Conservation (phyloP, 2,329 filamentous ascomycete species). For the Xylaria polymorpha region DNA sequence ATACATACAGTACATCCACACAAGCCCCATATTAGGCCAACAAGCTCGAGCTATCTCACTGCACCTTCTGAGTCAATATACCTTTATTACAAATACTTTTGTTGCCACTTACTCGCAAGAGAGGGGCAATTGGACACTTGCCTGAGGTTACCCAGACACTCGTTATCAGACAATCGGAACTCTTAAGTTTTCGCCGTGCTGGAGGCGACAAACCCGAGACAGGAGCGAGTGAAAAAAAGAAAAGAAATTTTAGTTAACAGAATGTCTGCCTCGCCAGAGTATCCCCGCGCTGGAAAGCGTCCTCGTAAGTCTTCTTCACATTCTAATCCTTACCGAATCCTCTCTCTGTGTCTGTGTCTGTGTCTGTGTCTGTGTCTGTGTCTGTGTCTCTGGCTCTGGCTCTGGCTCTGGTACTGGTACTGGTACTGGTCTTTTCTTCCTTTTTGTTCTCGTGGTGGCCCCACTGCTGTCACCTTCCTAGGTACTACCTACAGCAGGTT, state of each 20-base stretch:
- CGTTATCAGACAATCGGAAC: background rate
- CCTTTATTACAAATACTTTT: slow-evolving; percentile 23
- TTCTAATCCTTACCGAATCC: background rate
- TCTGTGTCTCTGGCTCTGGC: too few relatives aligned
- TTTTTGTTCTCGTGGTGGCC: background rate
- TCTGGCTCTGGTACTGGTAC: too few relatives aligned
- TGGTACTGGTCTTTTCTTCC: background rate
- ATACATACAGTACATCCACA: background rate
- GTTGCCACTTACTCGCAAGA: background rate
- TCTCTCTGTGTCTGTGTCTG: background rate
- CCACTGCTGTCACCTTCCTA: background rate
- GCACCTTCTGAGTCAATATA: background rate
- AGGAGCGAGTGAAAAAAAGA: background rate
- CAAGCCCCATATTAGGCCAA: slow-evolving; percentile 7
- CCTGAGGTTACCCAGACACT: background rate
- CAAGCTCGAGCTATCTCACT: background rate
- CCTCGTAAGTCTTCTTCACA: slow-evolving; percentile 36
- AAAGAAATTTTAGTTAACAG: background rate
- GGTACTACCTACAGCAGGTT: background rate
- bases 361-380: background rate
- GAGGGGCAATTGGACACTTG: slow-evolving; percentile 5
- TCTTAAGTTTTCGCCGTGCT: background rate
- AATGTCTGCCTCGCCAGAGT: slow-evolving; percentile 39
- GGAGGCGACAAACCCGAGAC: background rate
- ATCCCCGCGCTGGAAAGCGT: slow-evolving; percentile 42